A percentile compares a stretch with the other conserved stretches of the same genome.
Conservation (phyloP, 495 filamentous ascomycete species). For the Elaphomyces granulatus region DNA sequence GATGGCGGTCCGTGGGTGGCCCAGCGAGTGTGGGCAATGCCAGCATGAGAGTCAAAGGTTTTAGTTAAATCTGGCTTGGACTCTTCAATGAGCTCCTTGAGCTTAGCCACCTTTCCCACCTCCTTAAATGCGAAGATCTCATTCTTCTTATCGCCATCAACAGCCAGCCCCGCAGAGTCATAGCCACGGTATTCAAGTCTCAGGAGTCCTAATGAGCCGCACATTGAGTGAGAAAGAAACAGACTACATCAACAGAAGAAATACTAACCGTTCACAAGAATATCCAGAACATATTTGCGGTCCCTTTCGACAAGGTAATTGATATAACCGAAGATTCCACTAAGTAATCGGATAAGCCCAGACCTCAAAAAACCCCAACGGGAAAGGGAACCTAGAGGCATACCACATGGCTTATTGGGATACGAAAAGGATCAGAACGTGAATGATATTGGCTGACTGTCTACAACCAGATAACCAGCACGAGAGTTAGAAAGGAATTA, state of each 20-base stretch:
- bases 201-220: slow-evolving; percentile 48
- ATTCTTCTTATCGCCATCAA: slow-evolving; percentile 98
- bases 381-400: no score
- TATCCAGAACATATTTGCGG: slow-evolving; percentile 84
- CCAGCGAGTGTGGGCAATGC: slow-evolving; percentile 98
- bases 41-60: slow-evolving; percentile 91
- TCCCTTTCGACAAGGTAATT: slow-evolving; percentile 88
- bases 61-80: slow-evolving; percentile 71
- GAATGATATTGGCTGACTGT: no score
- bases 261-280: slow-evolving; percentile 78
- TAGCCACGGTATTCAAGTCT: slow-evolving; percentile 94
- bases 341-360: no score
- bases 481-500: no score
- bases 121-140: slow-evolving; percentile 97
- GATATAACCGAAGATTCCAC: slow-evolving; percentile 99
- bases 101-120: slow-evolving; percentile 94
- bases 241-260: not conserved
- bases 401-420: no score
- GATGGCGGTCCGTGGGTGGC: slow-evolving; percentile 93
- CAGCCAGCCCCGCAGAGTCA: slow-evolving; percentile 88
- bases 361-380: no score
- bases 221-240: slow-evolving; percentile 2
- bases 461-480: no score
- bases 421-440: no score
- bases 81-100: slow-evolving; percentile 83